Base-by-base conservation (phyloP, 2,329 filamentous ascomycete species). In the Claviceps arundinis region DNA sequence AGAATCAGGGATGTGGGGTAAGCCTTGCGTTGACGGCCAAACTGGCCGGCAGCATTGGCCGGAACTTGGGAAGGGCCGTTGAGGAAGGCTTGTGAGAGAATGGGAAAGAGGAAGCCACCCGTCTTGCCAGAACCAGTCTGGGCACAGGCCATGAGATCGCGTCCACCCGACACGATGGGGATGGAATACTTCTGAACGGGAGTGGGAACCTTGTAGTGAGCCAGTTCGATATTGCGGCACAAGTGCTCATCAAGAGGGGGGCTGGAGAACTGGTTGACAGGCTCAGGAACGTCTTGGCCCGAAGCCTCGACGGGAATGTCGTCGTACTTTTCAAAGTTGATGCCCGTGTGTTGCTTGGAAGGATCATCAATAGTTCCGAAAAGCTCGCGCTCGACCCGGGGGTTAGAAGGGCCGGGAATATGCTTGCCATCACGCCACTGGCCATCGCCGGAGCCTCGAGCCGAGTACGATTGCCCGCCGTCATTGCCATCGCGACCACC, bases 281-380 rank as follows among this genome's bases (percentile, higher is more conserved):
- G 86, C 65, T 97, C 93, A 46, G 93, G 93, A 50, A 97, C 89
- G 65, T 95, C 82, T 51, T 89, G 84, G 55, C 93, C 93, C 55
- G 91, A 96, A 57, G 93, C 93, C 73, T 97, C 93, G 58, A 98
- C 93, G 52, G 93, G 93, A 60, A 98, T 98, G 70, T 98, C 93
- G 66, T 98, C 93, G 73, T 98, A 98, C 78, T 98, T 98, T 76
- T 95, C 85, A 68, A 98, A 98, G 81, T 98, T 98, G 85, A 98
- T 97, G 72, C 93, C 93, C 37, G 89, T 96, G 65, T 94, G 87
- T 70, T 95, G 87, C 79, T 96, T 97, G 60, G 85, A 82, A 57
- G 91, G 89, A 65, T 97, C 93, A 69, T 97, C 91, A 61, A 84
- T 76, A 49, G 85, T 76, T 64, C 93, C 93, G 68, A 96, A 98